A percentile compares a stretch with the other conserved stretches of the same genome.
phyloP scores from a whole-genome alignment of 306 rosid genomes.

The Arachis hypogaea region DNA sequence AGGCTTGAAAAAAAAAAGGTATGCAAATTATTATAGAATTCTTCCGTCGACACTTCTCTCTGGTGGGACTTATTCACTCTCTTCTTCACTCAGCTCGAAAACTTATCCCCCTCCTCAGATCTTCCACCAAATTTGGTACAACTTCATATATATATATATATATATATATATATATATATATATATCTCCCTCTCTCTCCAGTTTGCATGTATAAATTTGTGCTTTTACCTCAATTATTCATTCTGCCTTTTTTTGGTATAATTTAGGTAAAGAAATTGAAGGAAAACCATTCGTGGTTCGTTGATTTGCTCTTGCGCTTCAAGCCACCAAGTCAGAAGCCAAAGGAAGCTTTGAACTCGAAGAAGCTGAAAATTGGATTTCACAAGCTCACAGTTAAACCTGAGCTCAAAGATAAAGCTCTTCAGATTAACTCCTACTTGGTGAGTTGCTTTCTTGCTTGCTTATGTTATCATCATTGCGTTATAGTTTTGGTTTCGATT shows the following conservation, averaged over 20 bases:
- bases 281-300: slow-evolving; percentile 74
- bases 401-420: slow-evolving; percentile 72
- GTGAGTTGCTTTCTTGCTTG: slow-evolving; percentile 45
- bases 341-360: slow-evolving; percentile 69
- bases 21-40: too few relatives aligned
- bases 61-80: slow-evolving; percentile 93
- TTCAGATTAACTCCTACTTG: slow-evolving; percentile 70
- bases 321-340: slow-evolving; percentile 75
- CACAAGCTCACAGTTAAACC: slow-evolving; percentile 56
- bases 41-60: slow-evolving; percentile 68
- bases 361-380: slow-evolving; percentile 66
- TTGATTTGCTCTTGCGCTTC: slow-evolving; percentile 63
- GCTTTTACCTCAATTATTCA: slow-evolving; percentile 13
- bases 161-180: neutral
- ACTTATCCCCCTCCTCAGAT: slow-evolving; percentile 61
- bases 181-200: neutral
- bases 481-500: neutral
- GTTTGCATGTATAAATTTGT: neutral
- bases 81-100: slow-evolving; percentile 74
- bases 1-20: too few relatives aligned
- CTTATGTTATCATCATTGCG: neutral
- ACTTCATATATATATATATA: neutral
- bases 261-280: slow-evolving; percentile 72
- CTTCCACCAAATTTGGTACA: slow-evolving; percentile 72
- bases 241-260: slow-evolving; percentile 18